Evolutionary conservation across 2,329 filamentous ascomycete species (phyloP).

Genomic region (Cryoendolithus antarcticus): DNA sequence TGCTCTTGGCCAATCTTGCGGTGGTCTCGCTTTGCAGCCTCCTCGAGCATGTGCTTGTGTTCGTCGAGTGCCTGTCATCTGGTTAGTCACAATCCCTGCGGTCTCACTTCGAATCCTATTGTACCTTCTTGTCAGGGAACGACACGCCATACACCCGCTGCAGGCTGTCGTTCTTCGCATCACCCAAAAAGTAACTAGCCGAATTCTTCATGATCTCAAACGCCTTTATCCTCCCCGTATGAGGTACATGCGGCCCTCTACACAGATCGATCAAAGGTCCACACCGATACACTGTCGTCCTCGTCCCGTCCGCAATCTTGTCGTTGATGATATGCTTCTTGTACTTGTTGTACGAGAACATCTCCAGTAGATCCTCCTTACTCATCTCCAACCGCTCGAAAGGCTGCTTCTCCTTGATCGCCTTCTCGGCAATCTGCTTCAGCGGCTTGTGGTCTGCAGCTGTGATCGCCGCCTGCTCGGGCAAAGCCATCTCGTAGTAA

Average conservation of each 20-base stretch:
- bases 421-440: constrained; percentile 65
- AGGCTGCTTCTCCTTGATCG: constrained; percentile 92
- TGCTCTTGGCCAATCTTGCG: constrained; percentile 88
- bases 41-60: constrained; percentile 88
- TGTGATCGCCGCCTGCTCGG: constrained; percentile 58
- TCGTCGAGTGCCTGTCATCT: constrained; percentile 47
- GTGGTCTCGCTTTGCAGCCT: constrained; percentile 96
- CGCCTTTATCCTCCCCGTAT: constrained; percentile 86
- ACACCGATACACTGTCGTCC: constrained; percentile 87
- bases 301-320: constrained; percentile 78
- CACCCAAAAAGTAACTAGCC: constrained; percentile 84
- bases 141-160: constrained; percentile 95
- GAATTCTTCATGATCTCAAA: constrained; percentile 87
- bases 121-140: constrained; percentile 91
- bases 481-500: constrained; percentile 92
- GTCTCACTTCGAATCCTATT: neutral
- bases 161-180: constrained; percentile 84
- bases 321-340: constrained; percentile 96
- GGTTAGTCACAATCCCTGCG: neutral
- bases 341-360: constrained; percentile 97
- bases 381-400: constrained; percentile 83
- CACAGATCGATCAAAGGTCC: constrained; percentile 92
- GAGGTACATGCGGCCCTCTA: constrained; percentile 84
- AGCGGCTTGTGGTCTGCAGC: constrained; percentile 72
- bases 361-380: constrained; percentile 84